Percentiles rank a stretch among this genome's conserved stretches.
These are phyloP conservation scores for Leucocoprinus sp. DNA, from an alignment of 768 basidiomycete species.

Conservation along the genomic window DNA sequence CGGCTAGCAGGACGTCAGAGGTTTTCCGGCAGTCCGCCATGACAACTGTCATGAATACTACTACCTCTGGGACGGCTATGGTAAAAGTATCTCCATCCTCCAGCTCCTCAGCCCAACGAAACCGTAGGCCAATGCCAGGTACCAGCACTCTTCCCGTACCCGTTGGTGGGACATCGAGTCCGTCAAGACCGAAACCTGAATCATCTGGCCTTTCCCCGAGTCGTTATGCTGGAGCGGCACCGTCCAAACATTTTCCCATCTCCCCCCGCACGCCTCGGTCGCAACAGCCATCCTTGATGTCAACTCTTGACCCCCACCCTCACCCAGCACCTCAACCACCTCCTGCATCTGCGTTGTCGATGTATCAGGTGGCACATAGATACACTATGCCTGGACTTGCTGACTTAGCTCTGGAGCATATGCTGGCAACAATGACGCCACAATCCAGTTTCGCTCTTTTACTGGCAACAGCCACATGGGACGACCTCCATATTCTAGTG, in stretches of 20 bases:
- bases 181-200: conserved; percentile 31
- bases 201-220: conserved; percentile 29
- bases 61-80: conserved; percentile 13
- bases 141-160: conserved; percentile 17
- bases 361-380: conserved; percentile 73
- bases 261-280: conserved; percentile 39
- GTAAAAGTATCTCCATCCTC: conserved; percentile 6
- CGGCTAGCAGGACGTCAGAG: conserved; percentile 25
- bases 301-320: conserved; percentile 55
- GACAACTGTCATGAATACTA: conserved; percentile 19
- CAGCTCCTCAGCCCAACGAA: conserved; percentile 8
- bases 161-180: conserved; percentile 17
- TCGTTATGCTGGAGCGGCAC: conserved; percentile 21
- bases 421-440: conserved; percentile 61
- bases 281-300: conserved; percentile 22
- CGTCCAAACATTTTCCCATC: conserved; percentile 34
- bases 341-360: conserved; percentile 64
- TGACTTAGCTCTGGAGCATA: conserved; percentile 62
- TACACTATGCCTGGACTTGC: conserved; percentile 62
- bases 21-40: conserved; percentile 16
- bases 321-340: conserved; percentile 58
- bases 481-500: conserved; percentile 50
- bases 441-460: conserved; percentile 60
- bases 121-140: conserved; percentile 16
- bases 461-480: conserved; percentile 61